These are phyloP conservation scores for Letharia columbiana DNA, from an alignment of 495 filamentous ascomycete genomes.

Conservation along the genomic window DNA sequence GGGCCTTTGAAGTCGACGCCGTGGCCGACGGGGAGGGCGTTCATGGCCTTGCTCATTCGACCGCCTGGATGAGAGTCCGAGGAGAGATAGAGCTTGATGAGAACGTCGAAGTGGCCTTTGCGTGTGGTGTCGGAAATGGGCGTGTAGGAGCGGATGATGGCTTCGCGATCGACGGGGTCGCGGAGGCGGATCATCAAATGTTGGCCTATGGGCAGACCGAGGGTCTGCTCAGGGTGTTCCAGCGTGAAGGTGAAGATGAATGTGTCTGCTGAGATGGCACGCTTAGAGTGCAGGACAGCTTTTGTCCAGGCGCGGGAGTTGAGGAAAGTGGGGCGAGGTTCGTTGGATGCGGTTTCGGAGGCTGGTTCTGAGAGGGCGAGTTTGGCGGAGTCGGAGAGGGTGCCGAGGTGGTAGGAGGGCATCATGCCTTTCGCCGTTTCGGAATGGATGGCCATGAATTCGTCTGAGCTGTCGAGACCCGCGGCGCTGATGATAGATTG, in stretches of 20 bases:
- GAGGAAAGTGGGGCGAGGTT: slow-evolving; percentile 55
- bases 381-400: slow-evolving; percentile 52
- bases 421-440: slow-evolving; percentile 95
- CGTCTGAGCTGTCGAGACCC: slow-evolving; percentile 79
- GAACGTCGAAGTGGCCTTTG: slow-evolving; percentile 58
- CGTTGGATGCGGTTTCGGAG: slow-evolving; percentile 24
- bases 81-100: slow-evolving; percentile 82
- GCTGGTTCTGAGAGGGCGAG: slow-evolving; percentile 39
- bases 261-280: slow-evolving; percentile 67
- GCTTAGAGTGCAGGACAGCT: slow-evolving; percentile 56
- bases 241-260: slow-evolving; percentile 76
- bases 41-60: slow-evolving; percentile 77
- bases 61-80: slow-evolving; percentile 54
- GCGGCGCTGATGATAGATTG: slow-evolving; percentile 80
- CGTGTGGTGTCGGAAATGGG: slow-evolving; percentile 61
- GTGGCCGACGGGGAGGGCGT: slow-evolving; percentile 59
- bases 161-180: slow-evolving; percentile 57
- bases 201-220: slow-evolving; percentile 81
- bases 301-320: slow-evolving; percentile 63
- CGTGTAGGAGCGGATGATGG: slow-evolving; percentile 82
- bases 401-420: slow-evolving; percentile 78
- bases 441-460: slow-evolving; percentile 90
- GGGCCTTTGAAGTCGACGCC: slow-evolving; percentile 85
- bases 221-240: slow-evolving; percentile 57
- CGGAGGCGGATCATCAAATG: slow-evolving; percentile 81